Percentiles rank a stretch among this genome's conserved stretches.
Evolutionary conservation across 2,329 filamentous ascomycete species (phyloP).

Genomic region (Aureobasidium sp.): DNA sequence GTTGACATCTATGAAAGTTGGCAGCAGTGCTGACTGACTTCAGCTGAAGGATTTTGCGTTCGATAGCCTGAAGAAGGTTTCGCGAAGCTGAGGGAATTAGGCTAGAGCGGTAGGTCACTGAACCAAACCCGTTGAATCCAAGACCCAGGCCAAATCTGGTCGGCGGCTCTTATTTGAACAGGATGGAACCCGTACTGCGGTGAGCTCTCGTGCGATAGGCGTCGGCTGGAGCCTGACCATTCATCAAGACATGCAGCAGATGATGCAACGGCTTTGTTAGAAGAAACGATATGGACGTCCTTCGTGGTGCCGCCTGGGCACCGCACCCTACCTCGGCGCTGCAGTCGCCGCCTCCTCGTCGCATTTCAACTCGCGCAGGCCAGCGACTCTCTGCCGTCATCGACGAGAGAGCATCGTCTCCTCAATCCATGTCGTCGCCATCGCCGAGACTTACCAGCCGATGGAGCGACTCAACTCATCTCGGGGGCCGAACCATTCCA

Average conservation of each 20-base stretch:
- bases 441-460: background rate
- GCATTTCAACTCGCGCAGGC: slow-evolving; percentile 37
- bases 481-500: background rate
- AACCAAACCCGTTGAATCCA: background rate
- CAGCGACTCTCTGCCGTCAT: slow-evolving; percentile 36
- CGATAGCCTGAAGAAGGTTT: background rate
- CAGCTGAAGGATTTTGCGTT: background rate
- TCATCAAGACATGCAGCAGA: background rate
- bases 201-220: background rate
- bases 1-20: no score
- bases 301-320: slow-evolving; percentile 5
- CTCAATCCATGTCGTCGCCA: background rate
- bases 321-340: slow-evolving; percentile 11
- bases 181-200: background rate
- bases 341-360: slow-evolving; percentile 28
- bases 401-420: slow-evolving; percentile 23
- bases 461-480: slow-evolving; percentile 7
- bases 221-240: background rate
- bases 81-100: background rate
- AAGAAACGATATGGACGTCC: slow-evolving; percentile 14
- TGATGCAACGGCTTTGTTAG: background rate
- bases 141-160: background rate
- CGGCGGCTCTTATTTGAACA: background rate
- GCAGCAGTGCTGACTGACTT: background rate
- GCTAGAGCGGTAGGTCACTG: background rate